Conservation (phyloP, 345 rosid species). For the Zanthoxylum bungeanum region DNA sequence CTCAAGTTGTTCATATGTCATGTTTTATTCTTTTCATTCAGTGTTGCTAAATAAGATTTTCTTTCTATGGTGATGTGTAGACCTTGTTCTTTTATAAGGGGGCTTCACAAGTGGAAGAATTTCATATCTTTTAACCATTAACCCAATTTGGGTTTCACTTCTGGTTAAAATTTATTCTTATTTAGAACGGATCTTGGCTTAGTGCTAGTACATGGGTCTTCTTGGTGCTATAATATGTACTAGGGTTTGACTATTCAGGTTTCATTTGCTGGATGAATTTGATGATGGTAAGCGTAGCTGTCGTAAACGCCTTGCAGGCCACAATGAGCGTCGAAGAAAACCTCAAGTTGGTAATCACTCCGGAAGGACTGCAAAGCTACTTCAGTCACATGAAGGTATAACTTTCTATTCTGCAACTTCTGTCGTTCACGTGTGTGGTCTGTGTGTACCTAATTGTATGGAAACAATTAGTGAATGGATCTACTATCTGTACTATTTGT, state of each 20-base stretch:
- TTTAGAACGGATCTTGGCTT: not conserved
- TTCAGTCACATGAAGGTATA: constrained; percentile 50
- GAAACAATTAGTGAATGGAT: not conserved
- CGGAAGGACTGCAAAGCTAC: constrained; percentile 42
- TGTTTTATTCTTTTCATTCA: no score
- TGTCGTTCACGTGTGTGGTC: not conserved
- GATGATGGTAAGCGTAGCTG: constrained; percentile 89
- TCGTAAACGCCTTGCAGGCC: constrained; percentile 84
- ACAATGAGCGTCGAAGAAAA: constrained; percentile 86
- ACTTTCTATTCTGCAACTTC: not conserved
- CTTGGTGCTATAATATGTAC: no score
- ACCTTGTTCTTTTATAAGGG: no score
- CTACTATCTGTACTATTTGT: not conserved
- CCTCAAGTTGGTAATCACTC: constrained; percentile 48
- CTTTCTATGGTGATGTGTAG: no score
- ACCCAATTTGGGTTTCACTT: not conserved
- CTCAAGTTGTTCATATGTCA: no score
- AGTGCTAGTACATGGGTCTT: not conserved
- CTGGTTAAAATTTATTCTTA: not conserved
- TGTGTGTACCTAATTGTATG: not conserved
- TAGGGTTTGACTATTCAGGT: constrained; percentile 57
- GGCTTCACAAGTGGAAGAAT: no score
- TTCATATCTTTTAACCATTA: not conserved
- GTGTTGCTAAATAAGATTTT: no score
- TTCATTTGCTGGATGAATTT: constrained; percentile 84